Evolutionary conservation across 441 rosid genomes (phyloP).

Genomic region (Geranium incanum): DNA sequence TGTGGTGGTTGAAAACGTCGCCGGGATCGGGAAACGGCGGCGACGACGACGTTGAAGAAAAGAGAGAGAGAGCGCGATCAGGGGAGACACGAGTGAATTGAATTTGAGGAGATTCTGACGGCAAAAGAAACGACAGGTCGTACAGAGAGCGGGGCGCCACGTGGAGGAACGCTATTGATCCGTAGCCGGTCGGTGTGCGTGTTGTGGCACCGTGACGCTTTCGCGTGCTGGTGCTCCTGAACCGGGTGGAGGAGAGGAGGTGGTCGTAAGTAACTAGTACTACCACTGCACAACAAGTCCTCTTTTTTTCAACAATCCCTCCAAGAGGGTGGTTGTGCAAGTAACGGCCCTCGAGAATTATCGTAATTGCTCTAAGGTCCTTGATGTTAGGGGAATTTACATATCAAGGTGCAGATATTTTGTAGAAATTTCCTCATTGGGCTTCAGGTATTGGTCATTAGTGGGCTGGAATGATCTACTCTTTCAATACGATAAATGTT

Average conservation of each 20-base stretch:
- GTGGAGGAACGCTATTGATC: not conserved
- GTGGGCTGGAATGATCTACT: too few relatives aligned
- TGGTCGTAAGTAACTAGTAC: not conserved
- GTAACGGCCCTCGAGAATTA: not conserved
- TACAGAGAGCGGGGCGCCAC: not conserved
- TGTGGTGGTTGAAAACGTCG: not conserved
- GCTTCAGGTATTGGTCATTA: too few relatives aligned
- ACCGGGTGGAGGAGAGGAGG: conserved; percentile 3
- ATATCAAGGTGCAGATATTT: not conserved
- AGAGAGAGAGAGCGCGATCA: conserved; percentile 1
- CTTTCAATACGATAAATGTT: too few relatives aligned
- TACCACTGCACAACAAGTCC: too few relatives aligned
- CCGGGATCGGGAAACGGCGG: conserved; percentile 6
- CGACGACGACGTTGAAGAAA: not conserved
- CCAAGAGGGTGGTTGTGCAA: not conserved
- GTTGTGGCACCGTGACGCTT: conserved; percentile 9
- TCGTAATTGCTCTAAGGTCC: not conserved
- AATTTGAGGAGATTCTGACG: not conserved
- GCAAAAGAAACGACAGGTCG: not conserved
- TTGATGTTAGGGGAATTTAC: not conserved
- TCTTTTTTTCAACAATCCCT: too few relatives aligned
- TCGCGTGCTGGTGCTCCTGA: not conserved
- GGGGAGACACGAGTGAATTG: not conserved
- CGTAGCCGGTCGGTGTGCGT: not conserved
- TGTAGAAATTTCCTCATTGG: not conserved